Base-by-base conservation (phyloP, 176 grass and related monocot genomes). In the Rhynchospora tenuis region DNA sequence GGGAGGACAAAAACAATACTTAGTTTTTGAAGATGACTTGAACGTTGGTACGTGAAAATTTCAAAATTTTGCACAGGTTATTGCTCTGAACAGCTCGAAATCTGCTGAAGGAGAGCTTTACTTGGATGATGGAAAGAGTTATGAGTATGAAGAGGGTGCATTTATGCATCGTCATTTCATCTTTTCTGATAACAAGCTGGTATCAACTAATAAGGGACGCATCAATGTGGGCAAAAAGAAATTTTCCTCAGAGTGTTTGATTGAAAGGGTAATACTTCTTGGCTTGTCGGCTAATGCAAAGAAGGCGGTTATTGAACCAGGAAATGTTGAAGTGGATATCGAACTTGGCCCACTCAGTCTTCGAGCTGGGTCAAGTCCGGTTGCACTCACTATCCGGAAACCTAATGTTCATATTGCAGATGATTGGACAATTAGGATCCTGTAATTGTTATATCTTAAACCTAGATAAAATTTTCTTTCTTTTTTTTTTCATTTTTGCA, bases 41-140 rank as follows among this genome's bases (percentile, higher is more conserved):
- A 56, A 56, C 24, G 13, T 56, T 29, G 73, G 26, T 29, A 56
- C n/a, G 31, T 77, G 9, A 76, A 17, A 28, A 31, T 31, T 77
- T 51, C 73, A 31, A 52, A 22, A 29, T 56, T 77, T 77, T 77
- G 57, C 43, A 85, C 89, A 98, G 95, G 92, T 94, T 67, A 90
- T 98, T 86, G 90, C 95, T 58, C 90, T 98, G 58, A 90, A 98
- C 86, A 88, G 90, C 72, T 93, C 90, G 10, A 77, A 88, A 54
- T 86, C 89, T 74, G 95, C 92, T 65, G 92, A 98, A 93, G 95
- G 95, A 2, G 90, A 98, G 72, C 92, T 98, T 81, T 98, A 98
- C 78, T 80, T 94, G 31, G 95, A 98, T 74, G 95, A 98, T 84
- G 95, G 95, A 52, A 93, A 91, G 88, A 98, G 87, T 83, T 98